phyloP scores from a whole-genome alignment of 2,329 filamentous ascomycete genomes.

The Penicillium sp. region DNA sequence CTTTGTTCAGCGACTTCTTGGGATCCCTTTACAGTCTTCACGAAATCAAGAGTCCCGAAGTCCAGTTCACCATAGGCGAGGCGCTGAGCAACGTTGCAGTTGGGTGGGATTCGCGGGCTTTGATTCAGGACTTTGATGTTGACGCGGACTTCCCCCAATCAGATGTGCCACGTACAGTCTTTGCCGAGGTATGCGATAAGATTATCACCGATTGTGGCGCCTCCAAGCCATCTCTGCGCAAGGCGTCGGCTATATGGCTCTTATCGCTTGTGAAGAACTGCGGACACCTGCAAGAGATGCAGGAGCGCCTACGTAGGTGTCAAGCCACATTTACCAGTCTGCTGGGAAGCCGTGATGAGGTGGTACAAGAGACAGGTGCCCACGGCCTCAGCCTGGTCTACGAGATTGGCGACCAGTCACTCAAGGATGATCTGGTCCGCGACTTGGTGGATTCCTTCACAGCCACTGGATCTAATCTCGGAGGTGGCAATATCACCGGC shows the following conservation, averaged over 20 bases:
- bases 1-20: conserved; percentile 54
- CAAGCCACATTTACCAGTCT: conserved; percentile 88
- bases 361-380: conserved; percentile 94
- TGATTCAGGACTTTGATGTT: conserved; percentile 75
- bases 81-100: conserved; percentile 75
- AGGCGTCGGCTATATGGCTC: conserved; percentile 93
- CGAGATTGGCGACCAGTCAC: conserved; percentile 78
- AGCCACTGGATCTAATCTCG: conserved; percentile 61
- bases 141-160: conserved; percentile 54
- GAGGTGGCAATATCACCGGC: conserved; percentile 74
- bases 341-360: conserved; percentile 83
- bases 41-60: conserved; percentile 80
- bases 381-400: conserved; percentile 90
- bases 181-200: conserved; percentile 66
- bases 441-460: conserved; percentile 91
- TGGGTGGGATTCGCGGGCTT: conserved; percentile 80
- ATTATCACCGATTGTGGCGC: conserved; percentile 75
- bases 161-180: conserved; percentile 39
- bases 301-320: conserved; percentile 71
- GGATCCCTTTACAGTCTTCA: conserved; percentile 73
- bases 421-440: conserved; percentile 80
- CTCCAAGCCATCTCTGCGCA: conserved; percentile 85
- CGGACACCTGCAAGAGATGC: conserved; percentile 73
- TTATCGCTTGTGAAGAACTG: conserved; percentile 90
- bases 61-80: conserved; percentile 89